These are phyloP conservation scores for Brachypodium distachyon DNA, from an alignment of 202 grass and related monocot species.

Conservation along the genomic window DNA sequence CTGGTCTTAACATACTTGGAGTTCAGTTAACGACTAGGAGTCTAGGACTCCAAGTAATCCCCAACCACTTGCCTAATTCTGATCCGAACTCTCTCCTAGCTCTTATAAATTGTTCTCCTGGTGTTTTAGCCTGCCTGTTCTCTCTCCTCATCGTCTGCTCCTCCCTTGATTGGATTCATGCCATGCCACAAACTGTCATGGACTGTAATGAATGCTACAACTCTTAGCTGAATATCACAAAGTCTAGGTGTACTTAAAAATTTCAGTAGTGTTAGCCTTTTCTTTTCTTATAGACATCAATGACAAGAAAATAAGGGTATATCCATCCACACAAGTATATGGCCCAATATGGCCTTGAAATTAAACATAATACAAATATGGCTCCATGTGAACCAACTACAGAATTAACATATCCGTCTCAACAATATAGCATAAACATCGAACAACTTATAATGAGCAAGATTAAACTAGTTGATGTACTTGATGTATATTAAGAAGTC, in stretches of 20 bases:
- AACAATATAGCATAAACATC: not conserved
- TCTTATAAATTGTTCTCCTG: not conserved
- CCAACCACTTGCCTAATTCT: not conserved
- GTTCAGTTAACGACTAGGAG: not conserved
- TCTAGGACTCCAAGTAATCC: not conserved
- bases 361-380: not conserved
- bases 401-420: not conserved
- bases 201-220: not conserved
- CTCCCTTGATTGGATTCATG: not conserved
- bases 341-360: not conserved
- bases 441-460: not conserved
- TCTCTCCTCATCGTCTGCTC: not conserved
- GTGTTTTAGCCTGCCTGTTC: not conserved
- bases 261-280: not conserved
- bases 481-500: not conserved
- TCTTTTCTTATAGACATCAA: not conserved
- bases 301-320: not conserved
- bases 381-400: not conserved
- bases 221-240: not conserved
- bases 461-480: not conserved
- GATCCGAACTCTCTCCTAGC: not conserved
- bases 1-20: not conserved
- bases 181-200: not conserved
- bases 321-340: not conserved
- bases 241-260: not conserved